phyloP scores from a whole-genome alignment of 345 rosid species.

The Populus euphratica region DNA sequence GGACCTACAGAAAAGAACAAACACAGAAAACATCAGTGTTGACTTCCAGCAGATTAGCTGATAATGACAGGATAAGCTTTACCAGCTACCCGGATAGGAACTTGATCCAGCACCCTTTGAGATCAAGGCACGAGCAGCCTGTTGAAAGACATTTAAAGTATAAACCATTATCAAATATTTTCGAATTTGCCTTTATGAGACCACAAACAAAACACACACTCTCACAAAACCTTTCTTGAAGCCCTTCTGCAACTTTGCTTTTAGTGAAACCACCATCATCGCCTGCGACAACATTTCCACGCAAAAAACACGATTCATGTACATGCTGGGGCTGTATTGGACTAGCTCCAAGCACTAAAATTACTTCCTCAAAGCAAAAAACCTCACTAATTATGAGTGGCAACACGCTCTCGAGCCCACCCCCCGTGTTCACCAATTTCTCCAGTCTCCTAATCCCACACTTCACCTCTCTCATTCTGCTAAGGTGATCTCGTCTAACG shows the following conservation, averaged over 20 bases:
- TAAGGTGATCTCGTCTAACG: constrained; percentile 40
- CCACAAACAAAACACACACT: background rate
- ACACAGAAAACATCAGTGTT: background rate
- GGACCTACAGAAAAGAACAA: constrained; percentile 43
- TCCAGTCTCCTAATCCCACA: constrained; percentile 56
- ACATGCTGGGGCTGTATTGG: constrained; percentile 69
- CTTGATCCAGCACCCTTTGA: constrained; percentile 75
- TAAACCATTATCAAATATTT: background rate
- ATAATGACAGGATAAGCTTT: constrained; percentile 7
- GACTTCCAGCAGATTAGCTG: background rate
- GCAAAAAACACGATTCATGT: constrained; percentile 54
- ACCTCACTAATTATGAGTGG: constrained; percentile 43
- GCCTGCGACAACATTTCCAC: constrained; percentile 22
- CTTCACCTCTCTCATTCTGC: constrained; percentile 69
- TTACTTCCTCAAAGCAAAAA: constrained; percentile 42
- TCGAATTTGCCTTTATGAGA: background rate
- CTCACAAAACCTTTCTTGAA: constrained; percentile 69
- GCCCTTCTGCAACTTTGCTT: constrained; percentile 59
- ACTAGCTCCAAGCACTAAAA: constrained; percentile 70
- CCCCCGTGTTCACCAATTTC: constrained; percentile 58
- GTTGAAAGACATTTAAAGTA: constrained; percentile 7
- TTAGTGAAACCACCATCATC: constrained; percentile 47
- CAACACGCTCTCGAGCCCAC: constrained; percentile 49
- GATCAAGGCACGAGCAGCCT: constrained; percentile 77
- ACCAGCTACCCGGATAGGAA: constrained; percentile 64